These are phyloP conservation scores for Paramecium primaurelia DNA, from an alignment of 73 alveolate genomes.

Conservation along the genomic window DNA sequence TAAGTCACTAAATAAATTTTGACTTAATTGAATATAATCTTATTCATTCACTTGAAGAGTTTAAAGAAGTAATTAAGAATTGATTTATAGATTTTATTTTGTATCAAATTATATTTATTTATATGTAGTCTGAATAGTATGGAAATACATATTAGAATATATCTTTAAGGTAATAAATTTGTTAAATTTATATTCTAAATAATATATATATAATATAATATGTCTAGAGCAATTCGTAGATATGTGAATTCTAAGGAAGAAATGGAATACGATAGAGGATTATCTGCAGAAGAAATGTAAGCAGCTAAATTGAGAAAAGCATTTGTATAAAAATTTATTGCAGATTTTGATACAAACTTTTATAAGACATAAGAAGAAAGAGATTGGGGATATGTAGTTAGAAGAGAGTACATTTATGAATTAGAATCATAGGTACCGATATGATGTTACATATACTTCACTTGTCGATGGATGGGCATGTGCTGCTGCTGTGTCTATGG, in stretches of 20 bases:
- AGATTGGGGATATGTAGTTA: slow-evolving; percentile 87
- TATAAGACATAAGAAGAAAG: slow-evolving; percentile 80
- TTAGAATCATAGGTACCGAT: slow-evolving; percentile 57
- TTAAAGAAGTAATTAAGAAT: neutral
- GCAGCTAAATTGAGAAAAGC: slow-evolving; percentile 60
- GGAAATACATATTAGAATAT: too few relatives aligned
- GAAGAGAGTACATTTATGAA: slow-evolving; percentile 67
- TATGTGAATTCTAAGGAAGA: slow-evolving; percentile 47
- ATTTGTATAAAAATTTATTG: slow-evolving; percentile 55
- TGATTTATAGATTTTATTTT: neutral
- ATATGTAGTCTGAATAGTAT: too few relatives aligned
- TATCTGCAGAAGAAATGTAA: slow-evolving; percentile 19
- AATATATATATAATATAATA: neutral
- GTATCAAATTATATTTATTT: too few relatives aligned
- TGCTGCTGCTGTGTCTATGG: slow-evolving; percentile 66
- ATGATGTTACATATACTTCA: slow-evolving; percentile 75
- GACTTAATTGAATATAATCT: neutral
- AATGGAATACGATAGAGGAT: slow-evolving; percentile 61
- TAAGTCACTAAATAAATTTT: neutral
- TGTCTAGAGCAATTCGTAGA: slow-evolving; percentile 62
- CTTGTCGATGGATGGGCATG: slow-evolving; percentile 68
- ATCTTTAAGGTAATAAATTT: neutral
- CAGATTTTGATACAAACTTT: slow-evolving; percentile 55
- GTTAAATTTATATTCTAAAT: neutral
- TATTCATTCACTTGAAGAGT: neutral